phyloP scores from a whole-genome alignment of 2,329 filamentous ascomycete species.

The Colletotrichum gloeosporioides region DNA sequence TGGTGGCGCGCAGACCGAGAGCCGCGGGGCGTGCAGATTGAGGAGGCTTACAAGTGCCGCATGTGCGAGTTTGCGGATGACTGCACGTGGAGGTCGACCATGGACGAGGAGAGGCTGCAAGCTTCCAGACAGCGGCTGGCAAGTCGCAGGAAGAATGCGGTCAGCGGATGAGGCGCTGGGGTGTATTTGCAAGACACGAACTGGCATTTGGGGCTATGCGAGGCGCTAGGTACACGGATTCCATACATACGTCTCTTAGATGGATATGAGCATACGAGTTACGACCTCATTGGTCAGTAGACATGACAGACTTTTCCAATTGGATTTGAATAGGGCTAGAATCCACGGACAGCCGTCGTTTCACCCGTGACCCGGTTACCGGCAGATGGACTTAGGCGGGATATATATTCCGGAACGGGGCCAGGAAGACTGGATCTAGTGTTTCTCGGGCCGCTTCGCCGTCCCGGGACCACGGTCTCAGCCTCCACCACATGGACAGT shows the following conservation, averaged over 20 bases:
- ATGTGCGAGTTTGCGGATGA: slow-evolving; percentile 81
- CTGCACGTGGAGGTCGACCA: slow-evolving; percentile 78
- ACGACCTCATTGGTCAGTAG: neutral
- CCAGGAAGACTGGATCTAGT: neutral
- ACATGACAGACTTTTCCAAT: neutral
- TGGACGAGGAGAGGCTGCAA: slow-evolving; percentile 61
- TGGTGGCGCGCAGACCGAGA: slow-evolving; percentile 86
- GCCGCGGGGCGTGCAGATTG: slow-evolving; percentile 77
- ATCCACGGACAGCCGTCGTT: neutral
- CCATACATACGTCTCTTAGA: neutral
- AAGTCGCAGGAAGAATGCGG: neutral
- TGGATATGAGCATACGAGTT: neutral
- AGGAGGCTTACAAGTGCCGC: slow-evolving; percentile 88
- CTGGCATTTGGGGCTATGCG: neutral
- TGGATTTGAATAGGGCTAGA: neutral
- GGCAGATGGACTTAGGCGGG: neutral
- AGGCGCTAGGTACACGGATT: neutral
- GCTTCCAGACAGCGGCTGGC: neutral
- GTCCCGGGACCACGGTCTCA: neutral
- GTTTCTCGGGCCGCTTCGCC: neutral
- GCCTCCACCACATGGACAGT: neutral
- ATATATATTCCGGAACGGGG: neutral
- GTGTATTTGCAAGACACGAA: rapidly evolving
- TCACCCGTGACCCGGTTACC: neutral
- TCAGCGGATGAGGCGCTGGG: neutral